phyloP scores from a whole-genome alignment of 441 rosid genomes.

The Erodium texanum region DNA sequence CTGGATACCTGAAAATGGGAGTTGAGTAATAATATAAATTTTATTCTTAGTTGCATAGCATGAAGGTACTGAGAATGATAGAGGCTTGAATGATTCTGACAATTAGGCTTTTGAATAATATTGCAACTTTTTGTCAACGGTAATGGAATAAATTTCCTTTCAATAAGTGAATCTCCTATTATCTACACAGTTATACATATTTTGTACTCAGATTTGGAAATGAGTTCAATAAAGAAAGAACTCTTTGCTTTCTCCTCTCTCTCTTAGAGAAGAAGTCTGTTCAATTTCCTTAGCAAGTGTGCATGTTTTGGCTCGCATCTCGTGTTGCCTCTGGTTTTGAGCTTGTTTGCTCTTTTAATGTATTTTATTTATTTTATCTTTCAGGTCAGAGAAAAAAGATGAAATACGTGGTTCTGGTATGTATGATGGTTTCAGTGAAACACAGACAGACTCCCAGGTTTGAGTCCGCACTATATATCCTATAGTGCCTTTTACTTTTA shows the following conservation, averaged over 20 bases:
- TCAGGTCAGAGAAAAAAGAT: conserved; percentile 45
- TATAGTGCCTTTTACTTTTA: conserved; percentile 7
- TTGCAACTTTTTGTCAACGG: background rate
- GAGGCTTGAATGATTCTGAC: background rate
- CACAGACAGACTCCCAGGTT: conserved; percentile 98
- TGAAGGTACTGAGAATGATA: background rate
- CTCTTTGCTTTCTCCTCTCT: background rate
- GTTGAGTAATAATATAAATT: background rate
- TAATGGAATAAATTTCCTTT: background rate
- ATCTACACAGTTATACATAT: background rate
- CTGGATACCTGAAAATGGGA: conserved; percentile 1
- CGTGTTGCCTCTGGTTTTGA: background rate
- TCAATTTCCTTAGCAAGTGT: background rate
- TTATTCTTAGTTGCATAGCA: background rate
- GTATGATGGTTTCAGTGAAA: conserved; percentile 77
- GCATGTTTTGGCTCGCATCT: background rate
- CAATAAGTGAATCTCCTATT: background rate
- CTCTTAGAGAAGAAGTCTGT: background rate
- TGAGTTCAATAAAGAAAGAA: background rate
- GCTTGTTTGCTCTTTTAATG: background rate
- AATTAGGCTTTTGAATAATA: background rate
- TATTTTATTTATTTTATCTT: conserved; percentile 13
- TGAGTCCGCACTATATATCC: conserved; percentile 20
- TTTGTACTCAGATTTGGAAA: background rate
- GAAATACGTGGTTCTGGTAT: conserved; percentile 26